These are phyloP conservation scores for Eleusine coracana DNA, from an alignment of 176 grass and related monocot species.

Conservation along the genomic window DNA sequence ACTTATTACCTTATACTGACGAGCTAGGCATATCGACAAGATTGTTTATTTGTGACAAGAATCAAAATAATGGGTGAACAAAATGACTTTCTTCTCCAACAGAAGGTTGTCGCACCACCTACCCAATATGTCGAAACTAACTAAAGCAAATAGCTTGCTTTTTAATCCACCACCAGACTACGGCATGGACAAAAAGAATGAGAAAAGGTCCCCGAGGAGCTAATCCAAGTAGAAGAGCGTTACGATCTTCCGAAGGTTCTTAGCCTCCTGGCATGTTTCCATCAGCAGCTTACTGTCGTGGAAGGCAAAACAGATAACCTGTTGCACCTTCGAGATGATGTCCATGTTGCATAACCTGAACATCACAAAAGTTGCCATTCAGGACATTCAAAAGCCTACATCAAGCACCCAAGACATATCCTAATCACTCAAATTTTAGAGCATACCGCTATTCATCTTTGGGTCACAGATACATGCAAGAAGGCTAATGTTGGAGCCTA, in stretches of 20 bases:
- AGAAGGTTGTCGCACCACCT: conserved; percentile 36
- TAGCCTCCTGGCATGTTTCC: conserved; percentile 97
- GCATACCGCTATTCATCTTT: neutral
- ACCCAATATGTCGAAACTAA: conserved; percentile 36
- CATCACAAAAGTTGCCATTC: conserved; percentile 9
- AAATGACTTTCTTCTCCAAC: conserved; percentile 39
- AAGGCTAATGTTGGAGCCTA: too few species aligned
- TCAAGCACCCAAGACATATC: neutral
- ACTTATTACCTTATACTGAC: conserved; percentile 30
- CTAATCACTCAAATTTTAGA: neutral
- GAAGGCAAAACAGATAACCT: conserved; percentile 96
- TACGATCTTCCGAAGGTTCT: conserved; percentile 94
- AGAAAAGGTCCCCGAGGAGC: conserved; percentile 13
- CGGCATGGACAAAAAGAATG: conserved; percentile 45
- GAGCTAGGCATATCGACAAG: conserved; percentile 45
- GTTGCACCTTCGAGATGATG: conserved; percentile 93
- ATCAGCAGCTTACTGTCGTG: conserved; percentile 96
- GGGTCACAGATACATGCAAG: neutral
- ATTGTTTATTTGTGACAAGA: conserved; percentile 53
- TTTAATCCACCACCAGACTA: conserved; percentile 37
- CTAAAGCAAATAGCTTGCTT: conserved; percentile 30
- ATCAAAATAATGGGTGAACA: conserved; percentile 59
- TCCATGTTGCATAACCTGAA: conserved; percentile 99
- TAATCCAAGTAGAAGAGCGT: conserved; percentile 99
- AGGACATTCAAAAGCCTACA: neutral